Conservation (phyloP, 495 filamentous ascomycete species). For the Aspergillus baeticus region DNA sequence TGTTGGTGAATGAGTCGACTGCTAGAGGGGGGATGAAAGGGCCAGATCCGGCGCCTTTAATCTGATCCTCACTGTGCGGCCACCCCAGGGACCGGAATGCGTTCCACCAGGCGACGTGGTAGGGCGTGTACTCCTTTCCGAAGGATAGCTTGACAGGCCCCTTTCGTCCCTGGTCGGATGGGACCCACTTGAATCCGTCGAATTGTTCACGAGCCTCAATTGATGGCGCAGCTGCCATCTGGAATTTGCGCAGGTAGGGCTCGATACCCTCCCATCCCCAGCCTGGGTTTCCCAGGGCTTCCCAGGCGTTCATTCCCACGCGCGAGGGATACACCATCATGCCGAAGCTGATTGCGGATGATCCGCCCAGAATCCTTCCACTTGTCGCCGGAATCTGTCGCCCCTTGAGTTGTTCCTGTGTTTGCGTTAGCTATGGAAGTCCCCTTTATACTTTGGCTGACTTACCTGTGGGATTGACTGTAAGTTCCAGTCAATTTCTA, state of each 20-base stretch:
- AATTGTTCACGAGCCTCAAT: neutral
- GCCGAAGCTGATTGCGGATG: conserved; percentile 27
- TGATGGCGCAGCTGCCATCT: conserved; percentile 42
- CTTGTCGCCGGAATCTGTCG: conserved; percentile 29
- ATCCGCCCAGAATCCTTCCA: conserved; percentile 22
- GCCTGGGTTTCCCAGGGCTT: conserved; percentile 37
- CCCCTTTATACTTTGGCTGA: conserved; percentile 45
- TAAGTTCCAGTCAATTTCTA: neutral
- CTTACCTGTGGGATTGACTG: neutral
- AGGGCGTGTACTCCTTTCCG: conserved; percentile 37
- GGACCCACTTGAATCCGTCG: neutral
- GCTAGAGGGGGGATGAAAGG: conserved; percentile 17
- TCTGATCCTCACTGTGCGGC: conserved; percentile 22
- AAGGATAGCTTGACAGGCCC: conserved; percentile 44
- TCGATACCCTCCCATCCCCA: conserved; percentile 38
- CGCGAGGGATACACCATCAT: conserved; percentile 30
- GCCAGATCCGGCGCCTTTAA: neutral
- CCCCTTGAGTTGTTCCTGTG: conserved; percentile 36
- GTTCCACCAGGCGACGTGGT: conserved; percentile 48
- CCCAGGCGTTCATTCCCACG: conserved; percentile 46
- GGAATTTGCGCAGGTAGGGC: conserved; percentile 20
- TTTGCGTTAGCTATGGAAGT: conserved; percentile 39
- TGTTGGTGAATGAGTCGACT: conserved; percentile 41
- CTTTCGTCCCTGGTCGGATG: conserved; percentile 33
- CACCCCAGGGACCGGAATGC: conserved; percentile 44